Conservation (phyloP, 257 asterid species). For the Solanum piurae region DNA sequence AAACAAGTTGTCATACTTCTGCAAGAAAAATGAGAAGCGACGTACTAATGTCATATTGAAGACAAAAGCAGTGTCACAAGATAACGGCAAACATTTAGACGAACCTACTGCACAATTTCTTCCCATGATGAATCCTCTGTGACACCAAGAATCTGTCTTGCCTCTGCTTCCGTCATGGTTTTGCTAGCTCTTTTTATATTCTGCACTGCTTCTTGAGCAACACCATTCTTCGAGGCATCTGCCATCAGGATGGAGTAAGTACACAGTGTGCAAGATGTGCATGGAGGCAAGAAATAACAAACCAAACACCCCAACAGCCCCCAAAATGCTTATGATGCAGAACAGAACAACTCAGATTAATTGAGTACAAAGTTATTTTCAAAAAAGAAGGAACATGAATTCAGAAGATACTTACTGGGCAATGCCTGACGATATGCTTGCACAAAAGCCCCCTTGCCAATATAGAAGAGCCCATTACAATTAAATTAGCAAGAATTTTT, state of each 20-base stretch:
- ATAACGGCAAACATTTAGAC: not conserved
- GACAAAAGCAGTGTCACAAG: not conserved
- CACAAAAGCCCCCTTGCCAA: constrained; percentile 46
- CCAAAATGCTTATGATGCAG: too few relatives aligned
- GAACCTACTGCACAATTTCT: constrained; percentile 55
- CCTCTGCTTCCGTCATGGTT: constrained; percentile 60
- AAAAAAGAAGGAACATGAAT: not conserved
- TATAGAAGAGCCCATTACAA: constrained; percentile 52
- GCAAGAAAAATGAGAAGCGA: constrained; percentile 2
- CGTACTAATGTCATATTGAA: not conserved
- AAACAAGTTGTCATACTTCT: constrained; percentile 57
- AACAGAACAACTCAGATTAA: not conserved
- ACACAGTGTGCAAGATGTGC: not conserved
- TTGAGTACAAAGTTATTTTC: not conserved
- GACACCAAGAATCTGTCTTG: constrained; percentile 73
- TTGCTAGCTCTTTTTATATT: too few relatives aligned
- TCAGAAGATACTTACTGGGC: constrained; percentile 32
- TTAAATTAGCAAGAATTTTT: constrained; percentile 46
- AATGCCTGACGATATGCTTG: constrained; percentile 76
- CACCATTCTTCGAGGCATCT: constrained; percentile 74
- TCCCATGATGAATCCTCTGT: constrained; percentile 57
- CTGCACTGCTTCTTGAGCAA: constrained; percentile 53
- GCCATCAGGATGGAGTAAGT: not conserved
- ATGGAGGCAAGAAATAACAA: not conserved
- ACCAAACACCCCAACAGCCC: too few relatives aligned